Evolutionary conservation across 345 rosid species (phyloP).

Genomic region (Eucalyptus marginata): DNA sequence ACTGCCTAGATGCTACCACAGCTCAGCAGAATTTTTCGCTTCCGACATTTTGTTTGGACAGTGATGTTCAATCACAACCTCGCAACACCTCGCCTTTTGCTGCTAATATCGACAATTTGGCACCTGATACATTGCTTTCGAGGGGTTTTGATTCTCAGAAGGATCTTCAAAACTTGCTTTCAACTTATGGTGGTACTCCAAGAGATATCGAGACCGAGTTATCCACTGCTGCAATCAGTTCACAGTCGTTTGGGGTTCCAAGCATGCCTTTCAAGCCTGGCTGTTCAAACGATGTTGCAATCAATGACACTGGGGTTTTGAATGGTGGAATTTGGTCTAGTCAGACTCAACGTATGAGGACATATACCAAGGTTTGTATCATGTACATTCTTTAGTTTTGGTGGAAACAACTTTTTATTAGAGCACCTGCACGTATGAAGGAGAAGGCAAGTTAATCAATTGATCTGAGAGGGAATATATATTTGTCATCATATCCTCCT

Average conservation of each 20-base stretch:
- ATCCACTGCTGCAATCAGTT: conserved; percentile 73
- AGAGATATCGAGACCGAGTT: conserved; percentile 87
- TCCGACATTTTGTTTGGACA: conserved; percentile 65
- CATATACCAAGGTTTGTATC: conserved; percentile 78
- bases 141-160: conserved; percentile 89
- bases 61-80: conserved; percentile 66
- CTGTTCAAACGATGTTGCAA: conserved; percentile 62
- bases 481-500: background rate
- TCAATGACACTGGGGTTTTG: conserved; percentile 66
- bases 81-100: conserved; percentile 54
- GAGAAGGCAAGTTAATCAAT: background rate
- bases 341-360: conserved; percentile 85
- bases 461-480: background rate
- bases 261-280: conserved; percentile 63
- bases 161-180: conserved; percentile 89
- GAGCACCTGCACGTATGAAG: background rate
- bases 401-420: background rate
- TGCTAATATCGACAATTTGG: conserved; percentile 49
- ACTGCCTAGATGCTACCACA: conserved; percentile 67
- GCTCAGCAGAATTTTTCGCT: conserved; percentile 66
- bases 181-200: conserved; percentile 63
- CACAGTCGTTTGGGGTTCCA: conserved; percentile 93
- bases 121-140: conserved; percentile 69
- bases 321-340: conserved; percentile 75
- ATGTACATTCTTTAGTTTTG: background rate